A percentile compares a stretch with the other conserved stretches of the same genome.
Conservation (phyloP, 73 alveolate species). For the Strombidium stylifer region DNA sequence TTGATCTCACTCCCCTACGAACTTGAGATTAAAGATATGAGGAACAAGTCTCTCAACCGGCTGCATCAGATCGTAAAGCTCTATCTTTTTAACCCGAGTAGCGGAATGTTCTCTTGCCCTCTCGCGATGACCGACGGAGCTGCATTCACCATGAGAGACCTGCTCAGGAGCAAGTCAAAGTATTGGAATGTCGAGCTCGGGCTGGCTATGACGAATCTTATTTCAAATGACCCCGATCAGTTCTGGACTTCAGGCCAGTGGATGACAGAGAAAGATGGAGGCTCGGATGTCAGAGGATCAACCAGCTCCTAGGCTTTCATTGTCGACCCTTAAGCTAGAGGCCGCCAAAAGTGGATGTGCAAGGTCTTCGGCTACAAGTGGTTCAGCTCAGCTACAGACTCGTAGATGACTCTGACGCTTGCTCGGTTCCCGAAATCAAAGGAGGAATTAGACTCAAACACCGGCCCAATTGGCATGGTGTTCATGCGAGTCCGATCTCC, state of each 20-base stretch:
- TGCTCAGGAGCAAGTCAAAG: constrained; percentile 8
- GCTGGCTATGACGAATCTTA: constrained; percentile 19
- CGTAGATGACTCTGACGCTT: constrained; percentile 79
- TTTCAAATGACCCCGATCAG: constrained; percentile 52
- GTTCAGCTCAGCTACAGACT: constrained; percentile 90
- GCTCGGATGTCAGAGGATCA: constrained; percentile 84
- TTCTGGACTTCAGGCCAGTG: constrained; percentile 87
- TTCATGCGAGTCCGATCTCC: constrained; percentile 54
- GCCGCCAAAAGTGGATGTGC: not conserved
- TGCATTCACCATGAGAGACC: constrained; percentile 55
- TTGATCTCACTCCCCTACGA: constrained; percentile 51
- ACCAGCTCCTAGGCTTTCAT: too few species aligned
- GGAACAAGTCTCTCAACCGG: constrained; percentile 34
- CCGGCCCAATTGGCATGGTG: constrained; percentile 58
- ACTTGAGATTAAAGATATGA: not conserved
- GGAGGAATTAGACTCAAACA: constrained; percentile 28
- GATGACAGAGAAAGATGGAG: constrained; percentile 95
- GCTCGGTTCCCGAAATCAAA: constrained; percentile 69
- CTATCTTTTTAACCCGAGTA: constrained; percentile 46
- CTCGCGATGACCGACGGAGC: constrained; percentile 89
- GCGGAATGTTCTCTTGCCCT: constrained; percentile 70
- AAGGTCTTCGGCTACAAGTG: constrained; percentile 81
- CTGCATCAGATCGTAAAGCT: constrained; percentile 53
- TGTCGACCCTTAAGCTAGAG: too few species aligned
- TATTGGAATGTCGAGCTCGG: constrained; percentile 3